Evolutionary conservation across 768 basidiomycete genomes (phyloP).

Genomic region (Lentinula lateritia): DNA sequence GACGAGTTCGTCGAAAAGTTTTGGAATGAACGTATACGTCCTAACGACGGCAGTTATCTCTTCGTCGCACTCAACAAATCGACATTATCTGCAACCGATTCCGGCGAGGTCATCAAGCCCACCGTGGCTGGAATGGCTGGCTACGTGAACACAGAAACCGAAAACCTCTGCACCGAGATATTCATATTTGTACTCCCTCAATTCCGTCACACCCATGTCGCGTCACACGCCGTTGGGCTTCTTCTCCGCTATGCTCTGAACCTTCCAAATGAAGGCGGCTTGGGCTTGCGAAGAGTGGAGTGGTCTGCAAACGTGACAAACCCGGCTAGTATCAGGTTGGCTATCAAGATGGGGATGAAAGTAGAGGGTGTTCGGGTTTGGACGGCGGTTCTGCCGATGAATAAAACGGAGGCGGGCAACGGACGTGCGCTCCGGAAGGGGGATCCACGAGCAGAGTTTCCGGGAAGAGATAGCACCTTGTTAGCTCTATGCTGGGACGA

Average conservation of each 20-base stretch:
- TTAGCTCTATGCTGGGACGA: slow-evolving; percentile 55
- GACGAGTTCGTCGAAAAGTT: background rate
- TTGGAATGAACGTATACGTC: background rate
- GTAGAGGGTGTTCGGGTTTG: slow-evolving; percentile 43
- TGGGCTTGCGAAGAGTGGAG: slow-evolving; percentile 48
- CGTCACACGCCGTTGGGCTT: slow-evolving; percentile 37
- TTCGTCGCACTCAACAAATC: background rate
- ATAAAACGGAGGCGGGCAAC: slow-evolving; percentile 22
- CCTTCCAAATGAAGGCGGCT: slow-evolving; percentile 29
- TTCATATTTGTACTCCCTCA: slow-evolving; percentile 41
- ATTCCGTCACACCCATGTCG: slow-evolving; percentile 42
- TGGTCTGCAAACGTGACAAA: slow-evolving; percentile 48
- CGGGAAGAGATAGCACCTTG: slow-evolving; percentile 41
- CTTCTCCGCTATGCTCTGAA: slow-evolving; percentile 34
- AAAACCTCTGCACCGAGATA: slow-evolving; percentile 37
- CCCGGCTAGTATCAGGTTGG: slow-evolving; percentile 35
- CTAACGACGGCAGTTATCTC: background rate
- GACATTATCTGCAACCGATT: background rate
- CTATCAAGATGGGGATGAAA: slow-evolving; percentile 48
- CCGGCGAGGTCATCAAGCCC: background rate
- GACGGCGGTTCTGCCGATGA: slow-evolving; percentile 35
- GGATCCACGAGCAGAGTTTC: slow-evolving; percentile 23
- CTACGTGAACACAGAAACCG: slow-evolving; percentile 23
- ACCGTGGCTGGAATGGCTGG: background rate
- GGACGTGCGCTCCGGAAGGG: slow-evolving; percentile 26